These are phyloP conservation scores for Populus tremula DNA, from an alignment of 345 rosid species.

Conservation along the genomic window DNA sequence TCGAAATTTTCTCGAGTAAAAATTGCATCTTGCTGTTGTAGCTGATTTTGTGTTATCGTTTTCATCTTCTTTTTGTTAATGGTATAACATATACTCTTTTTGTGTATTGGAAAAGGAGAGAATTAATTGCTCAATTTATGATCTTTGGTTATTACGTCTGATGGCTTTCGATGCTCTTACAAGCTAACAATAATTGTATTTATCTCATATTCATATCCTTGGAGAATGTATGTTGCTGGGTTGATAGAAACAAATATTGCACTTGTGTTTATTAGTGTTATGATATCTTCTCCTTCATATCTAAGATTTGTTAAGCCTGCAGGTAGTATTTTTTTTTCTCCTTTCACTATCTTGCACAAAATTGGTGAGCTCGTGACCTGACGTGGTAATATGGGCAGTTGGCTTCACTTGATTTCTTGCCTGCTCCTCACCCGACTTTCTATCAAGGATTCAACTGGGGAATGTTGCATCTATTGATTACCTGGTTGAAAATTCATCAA, in stretches of 20 bases:
- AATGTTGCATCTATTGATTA: constrained; percentile 14
- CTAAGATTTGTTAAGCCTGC: background rate
- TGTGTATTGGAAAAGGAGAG: constrained; percentile 9
- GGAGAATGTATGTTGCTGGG: background rate
- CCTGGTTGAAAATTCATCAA: background rate
- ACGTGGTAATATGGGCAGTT: background rate
- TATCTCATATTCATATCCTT: background rate
- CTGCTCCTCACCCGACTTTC: background rate
- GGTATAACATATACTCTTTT: constrained; percentile 10
- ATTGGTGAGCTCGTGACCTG: background rate
- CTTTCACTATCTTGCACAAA: background rate
- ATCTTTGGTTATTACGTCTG: background rate
- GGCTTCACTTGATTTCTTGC: background rate
- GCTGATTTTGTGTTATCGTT: constrained; percentile 28
- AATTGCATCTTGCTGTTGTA: constrained; percentile 37
- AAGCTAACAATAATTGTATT: background rate
- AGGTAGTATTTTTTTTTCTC: background rate
- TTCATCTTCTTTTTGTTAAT: constrained; percentile 1
- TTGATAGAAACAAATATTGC: background rate
- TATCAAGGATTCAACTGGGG: background rate
- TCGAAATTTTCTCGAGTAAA: constrained; percentile 31
- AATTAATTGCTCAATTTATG: background rate
- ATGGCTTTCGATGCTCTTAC: background rate
- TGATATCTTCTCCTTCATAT: background rate
- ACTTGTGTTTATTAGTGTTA: background rate